Conservation (phyloP, 768 basidiomycete genomes). For the Suillus spraguei region DNA sequence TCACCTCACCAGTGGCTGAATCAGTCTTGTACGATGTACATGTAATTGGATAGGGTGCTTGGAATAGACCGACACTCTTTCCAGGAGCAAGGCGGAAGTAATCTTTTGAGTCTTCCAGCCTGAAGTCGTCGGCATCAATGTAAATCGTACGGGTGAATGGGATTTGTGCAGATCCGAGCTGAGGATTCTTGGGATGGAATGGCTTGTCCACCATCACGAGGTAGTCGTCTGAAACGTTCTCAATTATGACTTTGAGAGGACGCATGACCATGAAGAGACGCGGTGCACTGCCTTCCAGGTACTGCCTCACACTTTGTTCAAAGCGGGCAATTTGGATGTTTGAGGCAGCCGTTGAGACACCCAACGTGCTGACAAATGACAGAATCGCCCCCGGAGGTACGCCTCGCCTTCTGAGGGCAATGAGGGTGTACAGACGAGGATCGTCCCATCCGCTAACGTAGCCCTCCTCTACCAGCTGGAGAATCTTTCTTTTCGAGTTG, state of each 20-base stretch:
- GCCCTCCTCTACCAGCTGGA: constrained; percentile 80
- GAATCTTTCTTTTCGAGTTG: constrained; percentile 95
- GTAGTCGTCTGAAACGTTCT: constrained; percentile 89
- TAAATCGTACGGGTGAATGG: constrained; percentile 90
- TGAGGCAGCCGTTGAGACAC: constrained; percentile 83
- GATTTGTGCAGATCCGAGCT: constrained; percentile 77
- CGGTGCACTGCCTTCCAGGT: constrained; percentile 86
- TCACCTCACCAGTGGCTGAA: constrained; percentile 67
- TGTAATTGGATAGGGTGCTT: constrained; percentile 89
- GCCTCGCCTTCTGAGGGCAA: constrained; percentile 92
- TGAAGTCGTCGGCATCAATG: constrained; percentile 94
- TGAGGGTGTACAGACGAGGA: constrained; percentile 94
- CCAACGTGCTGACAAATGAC: constrained; percentile 91
- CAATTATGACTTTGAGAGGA: constrained; percentile 89
- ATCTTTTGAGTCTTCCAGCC: constrained; percentile 87
- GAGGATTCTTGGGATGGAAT: constrained; percentile 91
- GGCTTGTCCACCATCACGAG: constrained; percentile 84
- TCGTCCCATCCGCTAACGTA: constrained; percentile 96
- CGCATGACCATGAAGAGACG: constrained; percentile 89
- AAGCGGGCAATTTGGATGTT: constrained; percentile 90
- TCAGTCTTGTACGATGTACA: constrained; percentile 89
- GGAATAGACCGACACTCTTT: constrained; percentile 96
- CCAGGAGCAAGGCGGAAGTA: constrained; percentile 98
- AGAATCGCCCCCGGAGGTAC: constrained; percentile 96
- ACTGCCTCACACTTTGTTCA: constrained; percentile 85